phyloP scores from a whole-genome alignment of 352 stramenopile species.

The Thalassiosira ordinaria region DNA sequence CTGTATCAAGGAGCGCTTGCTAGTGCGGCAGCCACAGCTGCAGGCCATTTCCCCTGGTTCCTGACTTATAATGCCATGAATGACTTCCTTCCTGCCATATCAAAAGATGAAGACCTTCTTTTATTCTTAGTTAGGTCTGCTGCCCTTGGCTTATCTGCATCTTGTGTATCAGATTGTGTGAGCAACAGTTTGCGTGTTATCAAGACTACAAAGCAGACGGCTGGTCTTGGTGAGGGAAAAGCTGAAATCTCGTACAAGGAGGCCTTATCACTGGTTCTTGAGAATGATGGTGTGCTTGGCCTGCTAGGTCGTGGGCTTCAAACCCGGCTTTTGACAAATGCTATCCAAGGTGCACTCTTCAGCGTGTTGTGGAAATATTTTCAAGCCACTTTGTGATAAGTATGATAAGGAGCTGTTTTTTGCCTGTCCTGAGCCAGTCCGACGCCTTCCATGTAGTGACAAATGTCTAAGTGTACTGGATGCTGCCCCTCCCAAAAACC shows the following conservation, averaged over 20 bases:
- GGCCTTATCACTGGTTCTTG: constrained; percentile 84
- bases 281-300: constrained; percentile 86
- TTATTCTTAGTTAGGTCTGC: constrained; percentile 74
- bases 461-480: too few relatives aligned
- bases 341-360: constrained; percentile 87
- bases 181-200: constrained; percentile 90
- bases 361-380: constrained; percentile 87
- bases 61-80: constrained; percentile 90
- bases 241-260: constrained; percentile 61
- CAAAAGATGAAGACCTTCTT: constrained; percentile 79
- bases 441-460: too few relatives aligned
- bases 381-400: constrained; percentile 42
- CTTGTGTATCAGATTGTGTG: constrained; percentile 87
- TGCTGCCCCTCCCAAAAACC: too few relatives aligned
- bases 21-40: constrained; percentile 85
- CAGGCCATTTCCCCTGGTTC: constrained; percentile 88
- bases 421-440: too few relatives aligned
- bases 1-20: constrained; percentile 88
- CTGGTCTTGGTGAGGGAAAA: constrained; percentile 45
- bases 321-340: constrained; percentile 89
- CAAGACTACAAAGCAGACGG: constrained; percentile 91
- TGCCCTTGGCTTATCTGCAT: constrained; percentile 82
- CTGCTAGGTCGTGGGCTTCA: constrained; percentile 88
- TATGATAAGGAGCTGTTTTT: too few relatives aligned
- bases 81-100: constrained; percentile 73